These are phyloP conservation scores for Citrullus colocynthis DNA, from an alignment of 306 rosid species.

Conservation along the genomic window DNA sequence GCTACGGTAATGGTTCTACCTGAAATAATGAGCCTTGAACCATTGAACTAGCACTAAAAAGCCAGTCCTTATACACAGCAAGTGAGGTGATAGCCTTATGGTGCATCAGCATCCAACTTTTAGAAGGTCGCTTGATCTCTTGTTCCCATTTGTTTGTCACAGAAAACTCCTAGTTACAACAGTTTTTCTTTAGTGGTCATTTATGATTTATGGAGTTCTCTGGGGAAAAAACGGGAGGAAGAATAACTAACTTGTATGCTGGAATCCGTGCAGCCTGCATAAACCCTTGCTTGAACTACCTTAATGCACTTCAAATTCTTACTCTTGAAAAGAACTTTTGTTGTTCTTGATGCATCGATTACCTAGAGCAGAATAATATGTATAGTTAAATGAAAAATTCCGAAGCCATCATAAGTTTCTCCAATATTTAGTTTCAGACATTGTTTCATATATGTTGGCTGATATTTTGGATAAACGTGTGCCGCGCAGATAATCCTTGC, in stretches of 20 bases:
- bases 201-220: neutral
- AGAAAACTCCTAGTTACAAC: slow-evolving; percentile 43
- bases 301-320: slow-evolving; percentile 44
- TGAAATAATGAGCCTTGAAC: slow-evolving; percentile 53
- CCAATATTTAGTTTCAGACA: neutral
- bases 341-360: slow-evolving; percentile 37
- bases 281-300: slow-evolving; percentile 46
- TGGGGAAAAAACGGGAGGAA: neutral
- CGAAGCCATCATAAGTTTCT: neutral
- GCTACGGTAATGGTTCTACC: slow-evolving; percentile 26
- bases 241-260: slow-evolving; percentile 51
- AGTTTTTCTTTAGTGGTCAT: slow-evolving; percentile 10
- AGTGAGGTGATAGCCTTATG: slow-evolving; percentile 45
- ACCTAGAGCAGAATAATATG: slow-evolving; percentile 22
- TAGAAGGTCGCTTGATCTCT: slow-evolving; percentile 58
- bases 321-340: slow-evolving; percentile 28
- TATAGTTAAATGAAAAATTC: neutral
- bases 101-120: slow-evolving; percentile 55
- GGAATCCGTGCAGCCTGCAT: slow-evolving; percentile 62
- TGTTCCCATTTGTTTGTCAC: slow-evolving; percentile 34
- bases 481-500: neutral
- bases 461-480: neutral
- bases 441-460: neutral
- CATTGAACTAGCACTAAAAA: slow-evolving; percentile 43
- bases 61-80: slow-evolving; percentile 52